Evolutionary conservation across 2,329 filamentous ascomycete genomes (phyloP).

Genomic region (Pezicula carpinea): DNA sequence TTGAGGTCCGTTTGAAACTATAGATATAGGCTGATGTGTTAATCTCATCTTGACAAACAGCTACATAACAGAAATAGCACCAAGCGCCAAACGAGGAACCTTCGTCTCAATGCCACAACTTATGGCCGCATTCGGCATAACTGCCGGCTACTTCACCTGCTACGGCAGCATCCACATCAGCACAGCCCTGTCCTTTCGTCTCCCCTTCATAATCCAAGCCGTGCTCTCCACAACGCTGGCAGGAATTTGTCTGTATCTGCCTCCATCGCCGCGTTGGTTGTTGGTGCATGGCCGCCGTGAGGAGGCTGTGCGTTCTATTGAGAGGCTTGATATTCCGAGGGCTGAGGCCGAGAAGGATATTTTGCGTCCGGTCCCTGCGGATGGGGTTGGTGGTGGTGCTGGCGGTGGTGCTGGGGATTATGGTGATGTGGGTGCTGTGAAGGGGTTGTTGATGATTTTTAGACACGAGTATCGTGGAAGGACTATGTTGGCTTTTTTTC

Average conservation of each 20-base stretch:
- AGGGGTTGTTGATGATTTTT: conserved; percentile 12
- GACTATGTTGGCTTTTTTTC: conserved; percentile 46
- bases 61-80: conserved; percentile 60
- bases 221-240: conserved; percentile 36
- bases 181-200: conserved; percentile 48
- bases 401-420: too few relatives aligned
- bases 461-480: conserved; percentile 37
- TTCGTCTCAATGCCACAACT: conserved; percentile 50
- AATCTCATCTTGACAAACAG: conserved; percentile 6
- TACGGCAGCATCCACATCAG: conserved; percentile 46
- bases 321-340: background rate
- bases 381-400: too few relatives aligned
- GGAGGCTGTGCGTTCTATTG: conserved; percentile 34
- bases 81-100: conserved; percentile 41
- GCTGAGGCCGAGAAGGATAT: background rate
- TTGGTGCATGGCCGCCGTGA: conserved; percentile 38
- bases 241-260: conserved; percentile 36
- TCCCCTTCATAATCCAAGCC: conserved; percentile 48
- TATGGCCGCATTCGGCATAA: conserved; percentile 44
- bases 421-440: background rate
- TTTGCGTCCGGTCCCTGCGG: background rate
- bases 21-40: background rate
- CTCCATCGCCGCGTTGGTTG: conserved; percentile 56
- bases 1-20: background rate
- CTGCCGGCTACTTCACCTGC: conserved; percentile 54